Conservation (phyloP, 177 flowering plant genomes). For the Vitis hybrid region DNA sequence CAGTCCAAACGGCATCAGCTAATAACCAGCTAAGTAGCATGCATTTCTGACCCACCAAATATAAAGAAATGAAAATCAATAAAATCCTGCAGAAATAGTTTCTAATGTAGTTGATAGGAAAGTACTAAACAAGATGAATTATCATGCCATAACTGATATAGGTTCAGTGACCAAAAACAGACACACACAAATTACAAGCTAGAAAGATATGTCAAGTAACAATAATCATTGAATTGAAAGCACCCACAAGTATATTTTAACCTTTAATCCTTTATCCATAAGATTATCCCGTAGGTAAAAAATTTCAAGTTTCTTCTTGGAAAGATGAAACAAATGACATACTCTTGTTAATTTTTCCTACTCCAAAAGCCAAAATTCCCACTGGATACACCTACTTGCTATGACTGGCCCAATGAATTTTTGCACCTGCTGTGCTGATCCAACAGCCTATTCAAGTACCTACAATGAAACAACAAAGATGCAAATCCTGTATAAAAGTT, state of each 20-base stretch:
- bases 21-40: too few species aligned
- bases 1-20: too few species aligned
- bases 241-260: not conserved
- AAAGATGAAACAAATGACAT: not conserved
- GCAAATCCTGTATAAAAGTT: not conserved
- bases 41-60: too few species aligned
- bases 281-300: not conserved
- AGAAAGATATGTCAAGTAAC: not conserved
- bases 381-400: conserved; percentile 5
- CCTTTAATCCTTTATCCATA: too few species aligned
- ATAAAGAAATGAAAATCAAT: not conserved
- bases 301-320: not conserved
- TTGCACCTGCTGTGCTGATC: conserved; percentile 22
- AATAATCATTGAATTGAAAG: not conserved
- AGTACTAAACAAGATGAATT: not conserved
- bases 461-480: conserved; percentile 13
- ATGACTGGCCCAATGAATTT: conserved; percentile 6
- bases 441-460: conserved; percentile 29
- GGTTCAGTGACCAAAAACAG: not conserved
- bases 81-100: not conserved
- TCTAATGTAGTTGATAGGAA: not conserved
- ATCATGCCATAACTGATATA: not conserved
- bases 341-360: conserved; percentile 6
- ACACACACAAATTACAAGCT: not conserved
- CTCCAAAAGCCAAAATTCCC: conserved; percentile 6